phyloP scores from a whole-genome alignment of 352 stramenopile species.

The Pythium utonaiense region DNA sequence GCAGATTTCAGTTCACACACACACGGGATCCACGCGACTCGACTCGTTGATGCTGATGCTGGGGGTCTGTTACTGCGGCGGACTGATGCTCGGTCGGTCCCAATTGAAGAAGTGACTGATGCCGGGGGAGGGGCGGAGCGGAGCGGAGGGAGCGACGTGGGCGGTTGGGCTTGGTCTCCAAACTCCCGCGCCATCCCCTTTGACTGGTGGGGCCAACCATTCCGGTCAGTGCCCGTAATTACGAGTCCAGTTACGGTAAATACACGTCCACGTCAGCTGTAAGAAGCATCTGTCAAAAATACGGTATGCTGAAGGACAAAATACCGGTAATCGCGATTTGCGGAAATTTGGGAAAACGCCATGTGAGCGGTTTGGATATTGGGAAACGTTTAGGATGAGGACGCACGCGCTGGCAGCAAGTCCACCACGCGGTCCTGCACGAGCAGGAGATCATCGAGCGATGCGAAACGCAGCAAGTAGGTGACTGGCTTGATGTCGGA shows the following conservation, averaged over 20 bases:
- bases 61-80: too few species aligned
- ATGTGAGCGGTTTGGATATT: slow-evolving; percentile 5
- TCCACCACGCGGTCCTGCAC: slow-evolving; percentile 41
- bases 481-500: slow-evolving; percentile 53
- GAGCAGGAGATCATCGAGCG: slow-evolving; percentile 51
- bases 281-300: slow-evolving; percentile 1
- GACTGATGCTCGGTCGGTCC: background rate
- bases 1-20: too few species aligned
- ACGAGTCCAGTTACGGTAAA: background rate
- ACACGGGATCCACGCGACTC: background rate
- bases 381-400: slow-evolving; percentile 20
- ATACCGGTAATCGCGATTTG: background rate
- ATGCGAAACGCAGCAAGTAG: slow-evolving; percentile 66
- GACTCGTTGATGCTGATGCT: background rate
- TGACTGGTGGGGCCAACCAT: slow-evolving; percentile 1
- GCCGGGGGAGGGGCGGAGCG: background rate
- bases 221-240: background rate
- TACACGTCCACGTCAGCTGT: background rate
- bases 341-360: background rate
- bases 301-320: background rate
- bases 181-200: background rate
- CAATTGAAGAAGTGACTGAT: slow-evolving; percentile 18
- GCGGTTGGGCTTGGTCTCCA: background rate
- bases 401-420: slow-evolving; percentile 18
- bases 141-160: background rate